phyloP scores from a whole-genome alignment of 495 filamentous ascomycete species.

The Penicillium roqueforti region DNA sequence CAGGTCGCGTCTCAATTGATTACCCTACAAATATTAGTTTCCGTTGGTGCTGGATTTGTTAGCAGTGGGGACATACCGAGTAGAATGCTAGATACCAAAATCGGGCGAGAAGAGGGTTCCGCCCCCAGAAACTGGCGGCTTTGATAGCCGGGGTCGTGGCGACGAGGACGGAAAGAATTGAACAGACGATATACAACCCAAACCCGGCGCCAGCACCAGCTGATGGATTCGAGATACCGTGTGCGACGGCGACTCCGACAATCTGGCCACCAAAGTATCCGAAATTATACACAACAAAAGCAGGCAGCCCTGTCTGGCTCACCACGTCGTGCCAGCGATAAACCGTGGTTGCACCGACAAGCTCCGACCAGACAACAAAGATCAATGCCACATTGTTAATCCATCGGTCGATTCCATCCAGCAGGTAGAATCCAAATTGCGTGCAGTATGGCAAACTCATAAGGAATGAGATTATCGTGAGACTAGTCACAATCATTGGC shows the following conservation, averaged over 20 bases:
- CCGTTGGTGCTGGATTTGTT: not conserved
- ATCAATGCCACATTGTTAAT: constrained; percentile 27
- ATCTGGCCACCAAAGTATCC: constrained; percentile 36
- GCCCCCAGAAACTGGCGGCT: constrained; percentile 31
- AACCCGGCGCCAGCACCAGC: constrained; percentile 29
- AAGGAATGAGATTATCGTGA: constrained; percentile 25
- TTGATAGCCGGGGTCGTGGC: constrained; percentile 19
- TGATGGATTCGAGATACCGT: constrained; percentile 21
- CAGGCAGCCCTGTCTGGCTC: constrained; percentile 25
- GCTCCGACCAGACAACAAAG: constrained; percentile 27
- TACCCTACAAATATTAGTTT: constrained; percentile 11
- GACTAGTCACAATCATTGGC: constrained; percentile 20
- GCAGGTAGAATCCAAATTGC: constrained; percentile 24
- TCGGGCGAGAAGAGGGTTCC: constrained; percentile 16
- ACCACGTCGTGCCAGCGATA: constrained; percentile 32
- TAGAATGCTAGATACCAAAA: constrained; percentile 26
- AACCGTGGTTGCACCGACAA: constrained; percentile 21
- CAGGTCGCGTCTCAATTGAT: constrained; percentile 25
- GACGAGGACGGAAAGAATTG: constrained; percentile 11
- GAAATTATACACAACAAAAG: constrained; percentile 30
- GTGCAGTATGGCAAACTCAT: constrained; percentile 27
- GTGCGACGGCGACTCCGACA: constrained; percentile 30
- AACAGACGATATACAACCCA: constrained; percentile 23
- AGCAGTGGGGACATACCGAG: constrained; percentile 11
- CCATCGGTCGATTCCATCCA: constrained; percentile 27